Conservation (phyloP, 2,329 filamentous ascomycete species). For the Triangularia verruculosa region DNA sequence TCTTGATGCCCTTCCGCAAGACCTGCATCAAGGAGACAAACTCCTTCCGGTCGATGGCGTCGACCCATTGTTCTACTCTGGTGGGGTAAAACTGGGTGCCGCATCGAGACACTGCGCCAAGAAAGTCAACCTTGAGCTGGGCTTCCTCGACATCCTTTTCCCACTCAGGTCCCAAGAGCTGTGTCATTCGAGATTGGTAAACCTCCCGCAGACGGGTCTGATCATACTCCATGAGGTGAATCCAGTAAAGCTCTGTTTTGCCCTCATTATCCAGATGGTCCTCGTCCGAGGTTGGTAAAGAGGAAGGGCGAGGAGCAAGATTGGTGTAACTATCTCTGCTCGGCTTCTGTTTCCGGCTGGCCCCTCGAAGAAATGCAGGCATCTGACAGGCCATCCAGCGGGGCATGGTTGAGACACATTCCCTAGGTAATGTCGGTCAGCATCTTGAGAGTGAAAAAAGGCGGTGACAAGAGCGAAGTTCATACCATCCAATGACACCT, state of each 20-base stretch:
- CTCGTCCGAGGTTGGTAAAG: neutral
- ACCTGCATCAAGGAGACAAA: slow-evolving; percentile 24
- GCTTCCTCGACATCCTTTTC: slow-evolving; percentile 28
- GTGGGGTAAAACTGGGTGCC: slow-evolving; percentile 25
- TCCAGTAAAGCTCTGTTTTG: slow-evolving; percentile 39
- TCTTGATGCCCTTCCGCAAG: slow-evolving; percentile 23
- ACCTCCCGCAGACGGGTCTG: slow-evolving; percentile 36
- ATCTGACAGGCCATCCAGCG: slow-evolving; percentile 36
- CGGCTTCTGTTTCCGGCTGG: slow-evolving; percentile 33
- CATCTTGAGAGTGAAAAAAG: slow-evolving; percentile 13
- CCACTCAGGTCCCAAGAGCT: slow-evolving; percentile 34
- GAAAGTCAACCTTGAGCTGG: slow-evolving; percentile 34
- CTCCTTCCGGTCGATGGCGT: slow-evolving; percentile 24
- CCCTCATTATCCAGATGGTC: slow-evolving; percentile 38
- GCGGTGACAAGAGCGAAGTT: neutral
- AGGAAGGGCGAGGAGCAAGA: slow-evolving; percentile 20
- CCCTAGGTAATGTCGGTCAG: slow-evolving; percentile 13
- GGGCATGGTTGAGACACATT: slow-evolving; percentile 41
- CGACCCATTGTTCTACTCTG: slow-evolving; percentile 27
- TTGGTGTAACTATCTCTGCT: slow-evolving; percentile 32
- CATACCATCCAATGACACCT: slow-evolving; percentile 40
- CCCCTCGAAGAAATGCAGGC: slow-evolving; percentile 36
- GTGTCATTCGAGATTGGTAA: slow-evolving; percentile 34
- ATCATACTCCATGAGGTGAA: slow-evolving; percentile 41
- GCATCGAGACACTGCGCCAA: slow-evolving; percentile 26